phyloP scores from a whole-genome alignment of 139 green algal species.

The Dunaliella primolecta region DNA sequence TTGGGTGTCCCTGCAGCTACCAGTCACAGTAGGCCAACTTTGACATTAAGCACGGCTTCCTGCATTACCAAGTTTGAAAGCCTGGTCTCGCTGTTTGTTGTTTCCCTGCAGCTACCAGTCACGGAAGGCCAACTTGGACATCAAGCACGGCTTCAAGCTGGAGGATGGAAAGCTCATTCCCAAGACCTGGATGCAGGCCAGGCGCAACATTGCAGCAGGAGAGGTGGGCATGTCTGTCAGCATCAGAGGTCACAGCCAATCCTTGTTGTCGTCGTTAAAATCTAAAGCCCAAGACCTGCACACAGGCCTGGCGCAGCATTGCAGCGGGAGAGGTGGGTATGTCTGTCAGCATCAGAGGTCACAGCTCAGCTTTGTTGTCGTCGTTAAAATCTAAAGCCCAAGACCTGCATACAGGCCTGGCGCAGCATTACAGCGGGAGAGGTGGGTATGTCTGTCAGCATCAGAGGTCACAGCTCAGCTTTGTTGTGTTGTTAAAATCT shows the following conservation, averaged over 20 bases:
- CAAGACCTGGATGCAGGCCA: conserved; percentile 4
- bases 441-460: too few relatives aligned
- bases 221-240: too few relatives aligned
- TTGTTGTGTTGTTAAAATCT: too few relatives aligned
- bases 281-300: background rate
- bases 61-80: too few relatives aligned
- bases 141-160: conserved; percentile 4
- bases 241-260: too few relatives aligned
- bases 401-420: background rate
- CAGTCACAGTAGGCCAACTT: conserved; percentile 1
- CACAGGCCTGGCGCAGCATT: background rate
- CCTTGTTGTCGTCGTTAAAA: too few relatives aligned
- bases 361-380: too few relatives aligned
- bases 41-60: conserved; percentile 7
- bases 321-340: background rate
- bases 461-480: too few relatives aligned
- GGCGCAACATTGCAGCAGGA: background rate
- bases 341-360: too few relatives aligned
- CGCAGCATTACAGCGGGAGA: background rate
- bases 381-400: background rate
- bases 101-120: conserved; percentile 1
- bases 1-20: conserved; percentile 5
- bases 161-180: background rate
- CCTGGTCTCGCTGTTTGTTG: too few relatives aligned
- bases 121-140: conserved; percentile 8